Conservation (phyloP, 1,139 yeast genomes). For the Taphrina deformans region DNA sequence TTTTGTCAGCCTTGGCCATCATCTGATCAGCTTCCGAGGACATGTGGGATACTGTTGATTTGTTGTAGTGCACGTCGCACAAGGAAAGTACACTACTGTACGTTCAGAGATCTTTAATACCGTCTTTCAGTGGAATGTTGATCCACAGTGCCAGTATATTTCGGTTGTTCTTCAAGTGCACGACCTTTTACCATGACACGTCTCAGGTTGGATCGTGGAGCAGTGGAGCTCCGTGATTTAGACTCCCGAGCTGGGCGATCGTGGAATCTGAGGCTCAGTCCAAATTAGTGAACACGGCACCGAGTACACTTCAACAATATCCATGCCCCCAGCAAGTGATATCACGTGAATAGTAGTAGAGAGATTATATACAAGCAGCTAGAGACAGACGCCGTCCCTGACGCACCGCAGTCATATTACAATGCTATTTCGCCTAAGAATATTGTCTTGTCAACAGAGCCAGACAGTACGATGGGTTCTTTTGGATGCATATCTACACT, state of each 20-base stretch:
- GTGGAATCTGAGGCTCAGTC: too few relatives aligned
- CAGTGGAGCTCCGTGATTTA: background rate
- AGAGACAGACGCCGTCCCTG: background rate
- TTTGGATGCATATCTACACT: constrained; percentile 23
- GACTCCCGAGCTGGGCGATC: background rate
- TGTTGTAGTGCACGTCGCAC: too few relatives aligned
- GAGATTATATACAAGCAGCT: background rate
- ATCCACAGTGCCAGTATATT: background rate
- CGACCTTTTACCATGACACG: background rate
- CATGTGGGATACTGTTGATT: background rate
- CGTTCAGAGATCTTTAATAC: too few relatives aligned
- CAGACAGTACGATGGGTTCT: constrained; percentile 39
- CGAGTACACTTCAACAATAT: too few relatives aligned
- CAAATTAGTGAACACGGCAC: too few relatives aligned
- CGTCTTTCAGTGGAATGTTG: too few relatives aligned
- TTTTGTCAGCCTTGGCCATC: constrained; percentile 59
- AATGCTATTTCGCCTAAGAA: constrained; percentile 40
- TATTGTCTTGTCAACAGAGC: constrained; percentile 42
- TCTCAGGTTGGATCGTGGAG: constrained; percentile 5
- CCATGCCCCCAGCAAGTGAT: too few relatives aligned
- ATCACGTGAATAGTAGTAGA: too few relatives aligned
- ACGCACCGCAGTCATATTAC: background rate
- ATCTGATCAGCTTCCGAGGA: constrained; percentile 31
- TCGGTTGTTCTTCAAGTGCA: background rate
- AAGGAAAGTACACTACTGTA: too few relatives aligned